Base-by-base conservation (phyloP, 768 basidiomycete species). In the Russula olivacea region DNA sequence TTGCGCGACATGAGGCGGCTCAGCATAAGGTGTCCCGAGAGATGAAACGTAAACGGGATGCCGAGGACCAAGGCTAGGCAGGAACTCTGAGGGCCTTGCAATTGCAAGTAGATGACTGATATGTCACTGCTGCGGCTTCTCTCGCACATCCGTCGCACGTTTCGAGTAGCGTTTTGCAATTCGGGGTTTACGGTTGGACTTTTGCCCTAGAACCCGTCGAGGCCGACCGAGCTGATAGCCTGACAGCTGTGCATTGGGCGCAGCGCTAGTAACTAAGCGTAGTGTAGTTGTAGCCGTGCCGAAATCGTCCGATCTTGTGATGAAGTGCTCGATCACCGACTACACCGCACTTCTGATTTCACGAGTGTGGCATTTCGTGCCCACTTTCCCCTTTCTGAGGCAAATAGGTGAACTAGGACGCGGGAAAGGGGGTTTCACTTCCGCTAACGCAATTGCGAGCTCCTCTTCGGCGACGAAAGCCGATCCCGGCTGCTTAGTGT, bases 41-140 rank as follows among this genome's bases (percentile, higher is more conserved):
- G 75, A 97, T 96, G 94, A 97, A 95, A 79, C 81, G 92, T 69
- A 93, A 92, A 78, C 81, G 91, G 47, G 91, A 93, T 30, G 88
- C 80, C 53, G 91, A 93, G 30, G 91, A 93, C 73, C 75, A 83
- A 23, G 64, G 61, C 23, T 67, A 60, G 56, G 48, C 30, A 47
- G 45, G 40, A 28, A 34, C n/a, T n/a, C n/a, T n/a, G 57, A 34
- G 50, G 54, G 56, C 50, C 30, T 12, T 36, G 36, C 34, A 12
- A 34, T 11, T 10, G 40, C 36, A 25, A 23, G 48, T 17, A 52
- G 45, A 41, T 28, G 40, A 28, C 40, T 40, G 55, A 56, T 17
- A 56, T 17, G 17, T 58, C n/a, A 36, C 4, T 2, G 41, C 28
- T 32, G 30, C n/a, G 59, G 32, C 30, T 11, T 21, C 28, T 7